Percentiles rank a stretch among this genome's conserved stretches.
phyloP scores from a whole-genome alignment of 2,329 filamentous ascomycete genomes.

The Scytalidium lignicola region DNA sequence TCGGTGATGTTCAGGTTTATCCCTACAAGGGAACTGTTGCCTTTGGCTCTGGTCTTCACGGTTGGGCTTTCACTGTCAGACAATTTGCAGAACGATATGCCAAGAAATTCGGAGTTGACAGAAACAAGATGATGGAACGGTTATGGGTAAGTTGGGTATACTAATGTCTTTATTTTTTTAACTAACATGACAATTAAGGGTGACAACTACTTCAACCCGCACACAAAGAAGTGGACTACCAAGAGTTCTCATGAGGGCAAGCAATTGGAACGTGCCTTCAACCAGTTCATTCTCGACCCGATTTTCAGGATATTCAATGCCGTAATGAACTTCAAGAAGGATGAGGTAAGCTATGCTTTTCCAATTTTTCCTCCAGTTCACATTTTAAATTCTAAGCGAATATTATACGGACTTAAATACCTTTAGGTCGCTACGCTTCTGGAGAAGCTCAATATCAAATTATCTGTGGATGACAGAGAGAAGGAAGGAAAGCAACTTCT shows the following conservation, averaged over 20 bases:
- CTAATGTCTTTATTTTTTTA: background rate
- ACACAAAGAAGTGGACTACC: constrained; percentile 99
- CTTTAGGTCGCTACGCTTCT: constrained; percentile 63
- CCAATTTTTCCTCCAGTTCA: background rate
- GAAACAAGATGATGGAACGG: constrained; percentile 99
- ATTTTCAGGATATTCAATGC: constrained; percentile 98
- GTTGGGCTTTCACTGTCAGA: constrained; percentile 98
- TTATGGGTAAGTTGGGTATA: constrained; percentile 69
- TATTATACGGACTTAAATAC: background rate
- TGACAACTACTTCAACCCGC: constrained; percentile 99
- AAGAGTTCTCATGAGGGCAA: constrained; percentile 77
- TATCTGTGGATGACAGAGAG: constrained; percentile 77
- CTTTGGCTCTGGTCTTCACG: constrained; percentile 99
- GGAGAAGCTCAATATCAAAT: constrained; percentile 94
- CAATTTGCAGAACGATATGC: constrained; percentile 95
- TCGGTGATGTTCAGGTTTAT: constrained; percentile 98
- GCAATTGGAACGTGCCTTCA: constrained; percentile 95
- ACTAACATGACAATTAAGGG: constrained; percentile 45
- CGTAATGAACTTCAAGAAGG: constrained; percentile 99
- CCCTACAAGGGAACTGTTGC: constrained; percentile 96
- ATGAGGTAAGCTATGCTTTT: constrained; percentile 45
- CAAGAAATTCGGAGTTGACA: constrained; percentile 99
- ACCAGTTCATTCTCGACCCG: constrained; percentile 98
- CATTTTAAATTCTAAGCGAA: background rate
- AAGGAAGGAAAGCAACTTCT: constrained; percentile 97